Evolutionary conservation across 305 asterid species (phyloP).

Genomic region (Fraxinus dipetala): DNA sequence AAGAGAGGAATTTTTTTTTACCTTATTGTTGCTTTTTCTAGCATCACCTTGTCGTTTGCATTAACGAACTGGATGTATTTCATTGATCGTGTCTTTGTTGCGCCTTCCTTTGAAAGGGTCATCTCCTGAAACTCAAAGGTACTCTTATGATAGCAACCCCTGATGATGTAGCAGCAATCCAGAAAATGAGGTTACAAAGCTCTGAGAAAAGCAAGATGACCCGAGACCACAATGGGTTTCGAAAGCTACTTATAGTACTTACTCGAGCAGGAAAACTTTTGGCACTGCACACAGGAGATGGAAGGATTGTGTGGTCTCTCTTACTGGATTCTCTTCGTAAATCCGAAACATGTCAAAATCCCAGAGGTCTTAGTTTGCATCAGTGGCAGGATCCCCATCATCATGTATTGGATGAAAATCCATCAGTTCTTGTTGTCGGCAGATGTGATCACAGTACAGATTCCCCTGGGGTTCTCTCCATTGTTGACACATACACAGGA

Average conservation of each 20-base stretch:
- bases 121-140: conserved; percentile 86
- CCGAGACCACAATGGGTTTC: conserved; percentile 78
- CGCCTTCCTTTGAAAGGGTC: conserved; percentile 59
- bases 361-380: conserved; percentile 65
- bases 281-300: conserved; percentile 96
- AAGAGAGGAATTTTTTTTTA: background rate
- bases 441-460: conserved; percentile 65
- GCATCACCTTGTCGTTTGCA: conserved; percentile 1
- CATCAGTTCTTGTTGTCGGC: conserved; percentile 87
- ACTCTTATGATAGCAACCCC: conserved; percentile 89
- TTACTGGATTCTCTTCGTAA: conserved; percentile 64
- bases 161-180: conserved; percentile 84
- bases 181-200: conserved; percentile 72
- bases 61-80: conserved; percentile 15
- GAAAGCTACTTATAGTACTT: conserved; percentile 80
- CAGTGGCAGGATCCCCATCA: conserved; percentile 99
- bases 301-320: conserved; percentile 71
- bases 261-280: conserved; percentile 83
- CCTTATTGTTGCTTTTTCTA: conserved; percentile 19
- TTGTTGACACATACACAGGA: conserved; percentile 85
- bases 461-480: conserved; percentile 71
- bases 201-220: conserved; percentile 90
- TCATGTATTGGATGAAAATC: conserved; percentile 92
- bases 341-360: conserved; percentile 66
- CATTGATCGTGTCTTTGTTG: conserved; percentile 27